Evolutionary conservation across 2,329 filamentous ascomycete species (phyloP).

Genomic region (Phialemonium atrogriseum): DNA sequence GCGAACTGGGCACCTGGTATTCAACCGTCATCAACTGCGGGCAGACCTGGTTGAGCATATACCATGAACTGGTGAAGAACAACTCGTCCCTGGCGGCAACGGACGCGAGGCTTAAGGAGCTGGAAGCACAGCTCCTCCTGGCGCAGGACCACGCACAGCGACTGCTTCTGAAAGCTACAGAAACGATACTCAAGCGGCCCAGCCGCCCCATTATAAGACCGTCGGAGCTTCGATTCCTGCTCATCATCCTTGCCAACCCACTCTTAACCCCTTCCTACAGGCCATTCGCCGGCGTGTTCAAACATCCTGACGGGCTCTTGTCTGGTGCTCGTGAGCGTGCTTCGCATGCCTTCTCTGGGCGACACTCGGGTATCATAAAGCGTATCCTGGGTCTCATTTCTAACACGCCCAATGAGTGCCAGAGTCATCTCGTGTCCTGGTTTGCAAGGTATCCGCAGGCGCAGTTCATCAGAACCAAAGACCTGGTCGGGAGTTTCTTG

Average conservation of each 20-base stretch:
- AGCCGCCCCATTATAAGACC: constrained; percentile 59
- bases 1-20: constrained; percentile 66
- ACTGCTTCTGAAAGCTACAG: constrained; percentile 67
- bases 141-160: constrained; percentile 64
- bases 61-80: constrained; percentile 40
- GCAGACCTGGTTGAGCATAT: constrained; percentile 53
- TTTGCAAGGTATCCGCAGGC: constrained; percentile 60
- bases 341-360: too few relatives aligned
- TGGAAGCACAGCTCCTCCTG: constrained; percentile 38
- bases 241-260: constrained; percentile 74
- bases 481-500: constrained; percentile 69
- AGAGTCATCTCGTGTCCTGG: constrained; percentile 71
- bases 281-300: constrained; percentile 31
- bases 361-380: constrained; percentile 79
- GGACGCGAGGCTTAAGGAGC: constrained; percentile 28
- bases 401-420: constrained; percentile 66
- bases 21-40: constrained; percentile 59
- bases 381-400: constrained; percentile 73
- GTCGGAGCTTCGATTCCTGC: constrained; percentile 65
- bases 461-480: constrained; percentile 66
- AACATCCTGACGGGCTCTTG: constrained; percentile 17
- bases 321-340: too few relatives aligned
- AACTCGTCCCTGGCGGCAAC: constrained; percentile 21
- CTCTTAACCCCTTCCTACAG: constrained; percentile 47
- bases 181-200: constrained; percentile 72